Base-by-base conservation (phyloP, 1,284 basidiomycete species). In the Ceratobasidium papillatum region DNA sequence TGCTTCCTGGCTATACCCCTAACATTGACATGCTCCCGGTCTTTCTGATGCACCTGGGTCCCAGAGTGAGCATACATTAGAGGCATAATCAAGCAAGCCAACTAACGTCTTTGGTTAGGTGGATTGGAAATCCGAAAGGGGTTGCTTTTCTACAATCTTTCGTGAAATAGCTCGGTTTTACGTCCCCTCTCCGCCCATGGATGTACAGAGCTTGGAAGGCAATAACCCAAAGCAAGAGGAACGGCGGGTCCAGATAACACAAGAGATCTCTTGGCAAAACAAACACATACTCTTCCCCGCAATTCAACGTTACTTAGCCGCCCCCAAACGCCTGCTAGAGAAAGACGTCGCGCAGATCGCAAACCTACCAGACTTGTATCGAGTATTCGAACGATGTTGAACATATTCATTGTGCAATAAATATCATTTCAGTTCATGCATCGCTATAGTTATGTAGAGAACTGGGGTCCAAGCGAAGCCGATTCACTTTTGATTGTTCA, bases 131-230 rank as follows among this genome's bases (percentile, higher is more conserved):
- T 86, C 89, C 1, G 98, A 99, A 81, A 85, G 86, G 64, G 89
- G 88, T 74, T 99, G 97, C 81, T 99, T 99, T 80, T 87, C 89
- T 22, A 87, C 89, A 0, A 91, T 99, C 80, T 85, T 98, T 27
- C 89, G 91, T 36, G 97, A 99, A 82, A 84, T 99, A 0, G 96
- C 95, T 0, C 93, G 90, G 80, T 98, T 97, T 83, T 95, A 97
- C 81, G 87, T 90, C 0, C 94, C 95, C 0, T 86, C 88, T 47
- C 86, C 87, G 0, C 79, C 75, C 2, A 59, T 68, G 19, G 74
- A 74, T 7, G 36, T 59, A 1, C 62, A 76, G n/a, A 71, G 74
- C 7, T 49, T 58, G 19, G 72, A 66, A 32, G 65, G 75, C 12
- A 71, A 51, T 14, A 62, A 75, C 8, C 43, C 51, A 47, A 71